Conservation (phyloP, 2,329 filamentous ascomycete genomes). For the Diplocarpon mali region DNA sequence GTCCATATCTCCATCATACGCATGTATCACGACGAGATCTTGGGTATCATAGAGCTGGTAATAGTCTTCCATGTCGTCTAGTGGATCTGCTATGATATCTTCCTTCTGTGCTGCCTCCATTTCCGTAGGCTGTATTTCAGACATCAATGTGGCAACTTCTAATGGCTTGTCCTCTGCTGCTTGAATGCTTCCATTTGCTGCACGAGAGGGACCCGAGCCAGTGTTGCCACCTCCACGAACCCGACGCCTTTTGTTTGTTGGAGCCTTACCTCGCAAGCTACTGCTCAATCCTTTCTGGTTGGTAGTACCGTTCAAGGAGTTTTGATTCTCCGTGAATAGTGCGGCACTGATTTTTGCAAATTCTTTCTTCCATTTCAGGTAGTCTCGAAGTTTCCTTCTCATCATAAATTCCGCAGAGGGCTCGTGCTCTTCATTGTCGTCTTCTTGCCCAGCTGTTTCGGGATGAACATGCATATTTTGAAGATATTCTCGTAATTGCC, state of each 20-base stretch:
- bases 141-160: slow-evolving; percentile 73
- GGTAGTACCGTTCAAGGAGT: slow-evolving; percentile 55
- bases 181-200: slow-evolving; percentile 62
- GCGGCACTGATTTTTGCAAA: slow-evolving; percentile 76
- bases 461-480: slow-evolving; percentile 76
- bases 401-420: slow-evolving; percentile 81
- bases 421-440: slow-evolving; percentile 41
- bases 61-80: slow-evolving; percentile 86
- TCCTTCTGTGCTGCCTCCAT: slow-evolving; percentile 65
- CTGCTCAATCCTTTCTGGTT: slow-evolving; percentile 37
- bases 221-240: slow-evolving; percentile 65
- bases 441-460: slow-evolving; percentile 28
- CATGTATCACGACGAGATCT: slow-evolving; percentile 78
- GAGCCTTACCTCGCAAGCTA: slow-evolving; percentile 46
- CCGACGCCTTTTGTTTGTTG: slow-evolving; percentile 76
- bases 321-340: slow-evolving; percentile 71
- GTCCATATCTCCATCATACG: slow-evolving; percentile 91
- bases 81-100: slow-evolving; percentile 64
- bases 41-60: slow-evolving; percentile 88
- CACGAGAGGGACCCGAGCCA: slow-evolving; percentile 47
- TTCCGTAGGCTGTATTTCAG: slow-evolving; percentile 72
- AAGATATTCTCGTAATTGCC: slow-evolving; percentile 82
- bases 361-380: slow-evolving; percentile 81
- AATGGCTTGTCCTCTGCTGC: slow-evolving; percentile 72
- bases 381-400: slow-evolving; percentile 74